Evolutionary conservation across 306 rosid species (phyloP).

Genomic region (Luffa acutangula): DNA sequence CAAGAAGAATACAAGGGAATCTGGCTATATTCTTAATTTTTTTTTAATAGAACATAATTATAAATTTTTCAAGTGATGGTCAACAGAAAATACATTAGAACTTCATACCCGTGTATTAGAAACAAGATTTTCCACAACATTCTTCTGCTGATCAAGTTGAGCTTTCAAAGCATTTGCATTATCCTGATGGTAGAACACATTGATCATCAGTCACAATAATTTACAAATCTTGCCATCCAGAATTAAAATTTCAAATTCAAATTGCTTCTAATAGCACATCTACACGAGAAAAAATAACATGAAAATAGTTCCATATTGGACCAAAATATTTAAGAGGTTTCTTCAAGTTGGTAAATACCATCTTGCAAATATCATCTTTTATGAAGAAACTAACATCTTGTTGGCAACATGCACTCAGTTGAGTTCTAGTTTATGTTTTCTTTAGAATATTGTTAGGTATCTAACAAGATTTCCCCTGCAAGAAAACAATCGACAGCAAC

Average conservation of each 20-base stretch:
- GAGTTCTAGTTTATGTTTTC: background rate
- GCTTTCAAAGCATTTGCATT: constrained; percentile 78
- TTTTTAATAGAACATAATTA: background rate
- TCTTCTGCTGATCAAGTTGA: constrained; percentile 95
- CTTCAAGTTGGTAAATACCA: background rate
- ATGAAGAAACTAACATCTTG: background rate
- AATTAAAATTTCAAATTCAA: background rate
- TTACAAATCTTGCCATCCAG: background rate
- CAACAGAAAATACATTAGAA: background rate
- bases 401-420: background rate
- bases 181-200: constrained; percentile 45
- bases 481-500: no score
- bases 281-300: background rate
- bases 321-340: background rate
- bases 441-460: background rate
- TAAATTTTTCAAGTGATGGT: background rate
- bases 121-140: constrained; percentile 88
- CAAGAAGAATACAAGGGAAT: background rate
- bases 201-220: background rate
- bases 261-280: background rate
- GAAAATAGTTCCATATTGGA: background rate
- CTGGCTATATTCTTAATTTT: background rate
- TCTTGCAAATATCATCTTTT: background rate
- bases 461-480: no score
- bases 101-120: constrained; percentile 68